These are phyloP conservation scores for Phellinidium pouzarii DNA, from an alignment of 1,284 basidiomycete genomes.

Conservation along the genomic window DNA sequence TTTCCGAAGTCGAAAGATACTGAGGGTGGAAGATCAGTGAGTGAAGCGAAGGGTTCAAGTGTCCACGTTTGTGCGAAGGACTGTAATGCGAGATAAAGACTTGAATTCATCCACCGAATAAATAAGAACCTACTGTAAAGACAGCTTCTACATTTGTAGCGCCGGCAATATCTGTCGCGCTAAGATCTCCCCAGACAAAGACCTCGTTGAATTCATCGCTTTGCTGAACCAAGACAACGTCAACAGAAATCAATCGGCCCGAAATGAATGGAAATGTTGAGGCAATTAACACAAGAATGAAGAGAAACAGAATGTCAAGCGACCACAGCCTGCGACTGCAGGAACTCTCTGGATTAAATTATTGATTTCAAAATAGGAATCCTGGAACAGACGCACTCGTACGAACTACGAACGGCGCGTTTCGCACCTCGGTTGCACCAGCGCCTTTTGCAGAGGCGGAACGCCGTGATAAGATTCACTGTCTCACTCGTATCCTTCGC, in stretches of 20 bases:
- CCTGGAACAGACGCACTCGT: conserved; percentile 12
- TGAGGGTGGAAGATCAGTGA: conserved; percentile 25
- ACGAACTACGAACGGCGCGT: background rate
- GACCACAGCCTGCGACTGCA: conserved; percentile 2
- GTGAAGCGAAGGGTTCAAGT: conserved; percentile 28
- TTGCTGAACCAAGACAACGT: background rate
- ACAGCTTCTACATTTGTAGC: background rate
- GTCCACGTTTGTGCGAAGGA: conserved; percentile 32
- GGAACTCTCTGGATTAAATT: background rate
- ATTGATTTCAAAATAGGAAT: background rate
- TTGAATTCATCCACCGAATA: background rate
- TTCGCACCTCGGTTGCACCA: background rate
- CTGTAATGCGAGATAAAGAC: conserved; percentile 15
- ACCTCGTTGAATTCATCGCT: background rate
- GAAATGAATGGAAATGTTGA: conserved; percentile 2
- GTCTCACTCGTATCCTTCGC: background rate
- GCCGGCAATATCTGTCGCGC: background rate
- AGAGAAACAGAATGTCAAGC: conserved; percentile 3
- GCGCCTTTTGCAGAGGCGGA: background rate
- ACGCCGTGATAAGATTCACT: background rate
- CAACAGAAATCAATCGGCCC: conserved; percentile 3
- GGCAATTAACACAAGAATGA: background rate
- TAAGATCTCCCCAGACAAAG: conserved; percentile 8
- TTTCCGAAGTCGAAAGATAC: conserved; percentile 27
- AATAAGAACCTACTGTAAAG: background rate